phyloP scores from a whole-genome alignment of 805 yeast genomes.

The Saccharomycopsis capsularis region DNA sequence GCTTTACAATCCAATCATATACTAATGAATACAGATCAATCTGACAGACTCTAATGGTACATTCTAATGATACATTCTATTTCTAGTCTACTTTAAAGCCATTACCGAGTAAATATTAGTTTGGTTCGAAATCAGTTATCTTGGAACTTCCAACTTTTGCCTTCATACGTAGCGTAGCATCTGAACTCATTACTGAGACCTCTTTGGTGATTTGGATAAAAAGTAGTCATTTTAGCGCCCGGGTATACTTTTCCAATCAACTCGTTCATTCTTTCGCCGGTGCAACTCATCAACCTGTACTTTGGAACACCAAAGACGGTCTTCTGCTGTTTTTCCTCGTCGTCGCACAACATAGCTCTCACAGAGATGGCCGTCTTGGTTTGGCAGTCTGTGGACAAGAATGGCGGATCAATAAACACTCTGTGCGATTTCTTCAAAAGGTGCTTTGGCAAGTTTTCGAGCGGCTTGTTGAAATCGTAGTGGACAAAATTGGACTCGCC shows the following conservation, averaged over 20 bases:
- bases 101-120: too few relatives aligned
- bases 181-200: slow-evolving; percentile 84
- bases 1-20: too few relatives aligned
- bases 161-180: slow-evolving; percentile 75
- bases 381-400: slow-evolving; percentile 76
- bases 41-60: too few relatives aligned
- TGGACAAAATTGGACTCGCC: slow-evolving; percentile 59
- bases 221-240: slow-evolving; percentile 55
- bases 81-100: too few relatives aligned
- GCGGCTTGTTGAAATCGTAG: slow-evolving; percentile 72
- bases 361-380: slow-evolving; percentile 60
- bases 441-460: slow-evolving; percentile 43
- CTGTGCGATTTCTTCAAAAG: slow-evolving; percentile 61
- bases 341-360: slow-evolving; percentile 42
- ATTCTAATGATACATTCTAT: too few relatives aligned
- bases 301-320: slow-evolving; percentile 34
- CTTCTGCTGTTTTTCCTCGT: slow-evolving; percentile 27
- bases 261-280: slow-evolving; percentile 82
- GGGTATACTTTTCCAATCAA: slow-evolving; percentile 59
- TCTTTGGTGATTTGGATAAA: slow-evolving; percentile 73
- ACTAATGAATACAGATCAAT: too few relatives aligned
- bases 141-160: slow-evolving; percentile 60
- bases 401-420: slow-evolving; percentile 82
- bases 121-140: too few relatives aligned
- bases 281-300: slow-evolving; percentile 61